Base-by-base conservation (phyloP, 2,329 filamentous ascomycete genomes). In the Trichoderma koningii region DNA sequence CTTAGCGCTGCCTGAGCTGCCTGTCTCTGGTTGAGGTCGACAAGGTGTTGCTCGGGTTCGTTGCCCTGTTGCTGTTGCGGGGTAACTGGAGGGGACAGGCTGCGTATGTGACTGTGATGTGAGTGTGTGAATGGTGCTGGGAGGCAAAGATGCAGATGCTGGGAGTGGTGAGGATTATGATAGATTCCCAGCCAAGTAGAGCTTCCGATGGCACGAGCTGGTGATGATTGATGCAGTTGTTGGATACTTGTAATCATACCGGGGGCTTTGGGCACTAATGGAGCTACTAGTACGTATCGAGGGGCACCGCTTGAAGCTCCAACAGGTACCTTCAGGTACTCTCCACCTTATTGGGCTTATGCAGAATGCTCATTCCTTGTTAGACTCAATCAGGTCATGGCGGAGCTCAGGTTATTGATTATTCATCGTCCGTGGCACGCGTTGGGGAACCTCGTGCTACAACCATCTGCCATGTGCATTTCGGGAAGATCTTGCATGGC, bases 181-280 rank as follows among this genome's bases (percentile, higher is more conserved):
- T n/a, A 45, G 17, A 21, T 19, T 19, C 44, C 21, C 2, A 42
- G 57, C 19, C 10, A 61, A 52, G 30, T 23, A 51, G 21, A 61
- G 34, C 34, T 30, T 44, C n/a, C n/a, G 48, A 9, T 44, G 57
- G 48, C 26, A 52, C n/a, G 51, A 17, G n/a, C n/a, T 10, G 48
- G 38, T 14, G 17, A 44, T 30, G 57, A n/a, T 53, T 62, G 57
- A 62, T 52, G 57, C 17, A 45, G n/a, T 28, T 44, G 48, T 53
- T 53, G 26, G 17, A 60, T 56, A 19, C 21, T 56, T 38, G 14
- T 38, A 17, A 52, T 44, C 38, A 21, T 42, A 52, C 47, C 30
- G 47, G n/a, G 9, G 44, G 47, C 10, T 61, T n/a, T 19, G 23
- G 38, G 38, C 23, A 61, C 44, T 45, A 10, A 23, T 38, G 47